phyloP scores from a whole-genome alignment of 1,139 yeast genomes.

The Saccharomycopsis phalli region DNA sequence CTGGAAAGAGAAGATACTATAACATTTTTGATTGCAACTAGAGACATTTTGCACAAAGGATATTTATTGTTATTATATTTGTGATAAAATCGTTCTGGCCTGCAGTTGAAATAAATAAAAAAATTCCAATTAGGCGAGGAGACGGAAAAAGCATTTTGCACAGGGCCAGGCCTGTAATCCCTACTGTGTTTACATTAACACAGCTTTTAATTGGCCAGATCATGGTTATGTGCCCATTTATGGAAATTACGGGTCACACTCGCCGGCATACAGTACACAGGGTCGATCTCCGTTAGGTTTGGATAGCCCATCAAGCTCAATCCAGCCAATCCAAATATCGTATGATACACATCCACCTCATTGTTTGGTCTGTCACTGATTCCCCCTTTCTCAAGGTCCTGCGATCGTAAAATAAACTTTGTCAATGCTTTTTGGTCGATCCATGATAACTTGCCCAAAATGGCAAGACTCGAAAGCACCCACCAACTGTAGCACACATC shows the following conservation, averaged over 20 bases:
- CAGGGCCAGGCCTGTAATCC: background rate
- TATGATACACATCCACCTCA: constrained; percentile 88
- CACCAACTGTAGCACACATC: constrained; percentile 99
- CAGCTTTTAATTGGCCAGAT: background rate
- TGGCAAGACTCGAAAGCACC: constrained; percentile 76
- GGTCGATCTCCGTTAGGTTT: constrained; percentile 54
- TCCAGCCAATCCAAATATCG: constrained; percentile 84
- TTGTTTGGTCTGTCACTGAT: constrained; percentile 87
- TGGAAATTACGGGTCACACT: constrained; percentile 34
- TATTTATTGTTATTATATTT: background rate
- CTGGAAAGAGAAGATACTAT: constrained; percentile 23
- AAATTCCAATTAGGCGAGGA: background rate
- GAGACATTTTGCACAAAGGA: constrained; percentile 27
- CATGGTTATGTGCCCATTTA: constrained; percentile 22
- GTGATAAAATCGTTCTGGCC: background rate
- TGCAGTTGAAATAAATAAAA: constrained; percentile 6
- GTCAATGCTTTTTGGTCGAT: constrained; percentile 55
- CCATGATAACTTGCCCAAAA: constrained; percentile 63
- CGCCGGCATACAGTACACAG: constrained; percentile 77
- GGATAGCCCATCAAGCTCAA: constrained; percentile 58
- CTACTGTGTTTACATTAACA: background rate
- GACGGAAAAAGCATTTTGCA: background rate
- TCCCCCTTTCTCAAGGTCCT: constrained; percentile 77
- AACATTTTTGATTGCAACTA: constrained; percentile 30
- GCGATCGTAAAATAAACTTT: constrained; percentile 64